Percentiles rank a stretch among this genome's conserved stretches.
Conservation (phyloP, 2,329 filamentous ascomycete species). For the Parastagonospora nodorum region DNA sequence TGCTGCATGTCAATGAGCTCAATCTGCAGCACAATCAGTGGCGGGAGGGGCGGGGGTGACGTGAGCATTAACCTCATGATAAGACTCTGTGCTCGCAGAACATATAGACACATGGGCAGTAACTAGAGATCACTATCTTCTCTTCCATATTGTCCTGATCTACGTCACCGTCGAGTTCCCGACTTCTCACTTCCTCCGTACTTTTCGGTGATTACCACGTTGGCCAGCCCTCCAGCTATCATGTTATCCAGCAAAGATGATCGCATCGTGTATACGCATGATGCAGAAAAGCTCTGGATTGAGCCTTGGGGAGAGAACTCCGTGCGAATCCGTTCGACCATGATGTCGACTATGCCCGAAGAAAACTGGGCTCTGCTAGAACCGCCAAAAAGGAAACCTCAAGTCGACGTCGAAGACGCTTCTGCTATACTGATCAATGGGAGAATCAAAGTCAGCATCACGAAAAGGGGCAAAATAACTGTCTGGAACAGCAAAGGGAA, state of each 20-base stretch:
- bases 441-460: constrained; percentile 54
- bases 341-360: constrained; percentile 34
- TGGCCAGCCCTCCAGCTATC: not conserved
- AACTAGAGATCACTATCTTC: too few relatives aligned
- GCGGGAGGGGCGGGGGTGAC: too few relatives aligned
- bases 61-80: too few relatives aligned
- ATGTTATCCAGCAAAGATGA: constrained; percentile 4
- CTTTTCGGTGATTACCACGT: too few relatives aligned
- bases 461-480: constrained; percentile 56
- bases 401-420: constrained; percentile 22
- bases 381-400: constrained; percentile 1
- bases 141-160: too few relatives aligned
- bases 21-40: too few relatives aligned
- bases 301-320: constrained; percentile 57
- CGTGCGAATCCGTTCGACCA: constrained; percentile 55
- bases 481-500: constrained; percentile 52
- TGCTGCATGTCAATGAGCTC: too few relatives aligned
- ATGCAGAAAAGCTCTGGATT: constrained; percentile 56
- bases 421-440: constrained; percentile 55
- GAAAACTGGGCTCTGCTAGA: constrained; percentile 33
- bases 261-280: constrained; percentile 60
- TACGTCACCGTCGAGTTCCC: too few relatives aligned
- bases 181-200: too few relatives aligned
- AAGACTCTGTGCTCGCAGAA: too few relatives aligned
- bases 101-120: too few relatives aligned